A percentile compares a stretch with the other conserved stretches of the same genome.
These are phyloP conservation scores for Vanrija sp. DNA, from an alignment of 1,284 basidiomycete species.

Conservation along the genomic window DNA sequence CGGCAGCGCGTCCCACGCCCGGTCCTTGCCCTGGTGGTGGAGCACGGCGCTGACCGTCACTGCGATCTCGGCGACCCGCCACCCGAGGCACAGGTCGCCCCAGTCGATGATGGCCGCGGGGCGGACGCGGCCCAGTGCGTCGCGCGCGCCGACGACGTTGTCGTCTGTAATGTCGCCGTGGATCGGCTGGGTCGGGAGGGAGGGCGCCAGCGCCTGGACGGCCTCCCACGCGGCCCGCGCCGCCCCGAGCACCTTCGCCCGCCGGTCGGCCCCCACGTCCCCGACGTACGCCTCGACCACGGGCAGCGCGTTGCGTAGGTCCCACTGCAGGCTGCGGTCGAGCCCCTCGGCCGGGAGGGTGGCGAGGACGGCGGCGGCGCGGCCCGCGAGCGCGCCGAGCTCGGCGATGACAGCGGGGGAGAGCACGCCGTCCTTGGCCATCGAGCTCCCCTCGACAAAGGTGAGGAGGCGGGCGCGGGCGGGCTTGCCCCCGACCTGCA, in stretches of 20 bases:
- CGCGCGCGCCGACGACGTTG: constrained; percentile 11
- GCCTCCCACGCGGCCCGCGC: background rate
- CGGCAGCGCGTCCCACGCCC: constrained; percentile 3
- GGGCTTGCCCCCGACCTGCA: background rate
- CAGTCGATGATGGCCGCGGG: constrained; percentile 10
- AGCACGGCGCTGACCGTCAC: constrained; percentile 6
- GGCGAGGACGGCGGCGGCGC: background rate
- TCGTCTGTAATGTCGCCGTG: constrained; percentile 17
- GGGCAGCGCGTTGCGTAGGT: constrained; percentile 9
- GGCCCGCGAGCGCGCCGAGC: constrained; percentile 6
- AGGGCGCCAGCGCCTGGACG: background rate
- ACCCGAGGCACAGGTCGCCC: constrained; percentile 10
- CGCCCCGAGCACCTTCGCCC: background rate
- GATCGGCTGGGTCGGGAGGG: constrained; percentile 7
- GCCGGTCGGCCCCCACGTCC: background rate
- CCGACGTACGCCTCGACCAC: constrained; percentile 6
- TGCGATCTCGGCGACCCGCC: constrained; percentile 12
- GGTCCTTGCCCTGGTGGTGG: constrained; percentile 4
- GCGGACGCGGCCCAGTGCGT: constrained; percentile 6
- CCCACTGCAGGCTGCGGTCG: constrained; percentile 14
- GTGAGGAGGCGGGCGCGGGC: constrained; percentile 6
- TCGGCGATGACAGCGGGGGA: background rate
- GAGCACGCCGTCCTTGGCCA: constrained; percentile 8
- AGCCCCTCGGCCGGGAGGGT: background rate
- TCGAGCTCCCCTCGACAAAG: constrained; percentile 6